A percentile compares a stretch with the other conserved stretches of the same genome.
These are phyloP conservation scores for Platismatia glauca DNA, from an alignment of 495 filamentous ascomycete genomes.

Conservation along the genomic window DNA sequence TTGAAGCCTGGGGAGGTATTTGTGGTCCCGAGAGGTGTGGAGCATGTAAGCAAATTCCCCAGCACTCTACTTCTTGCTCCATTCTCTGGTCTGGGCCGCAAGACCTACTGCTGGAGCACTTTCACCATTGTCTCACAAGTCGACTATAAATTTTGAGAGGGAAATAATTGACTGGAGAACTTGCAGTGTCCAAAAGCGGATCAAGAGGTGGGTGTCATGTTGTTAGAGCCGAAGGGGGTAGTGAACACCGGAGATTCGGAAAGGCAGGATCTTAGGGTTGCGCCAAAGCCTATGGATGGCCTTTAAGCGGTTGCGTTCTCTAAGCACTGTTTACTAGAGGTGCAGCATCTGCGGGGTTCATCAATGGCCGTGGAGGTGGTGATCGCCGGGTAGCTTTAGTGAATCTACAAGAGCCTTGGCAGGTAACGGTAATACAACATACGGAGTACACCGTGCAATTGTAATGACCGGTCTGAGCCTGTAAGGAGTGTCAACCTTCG, in stretches of 20 bases:
- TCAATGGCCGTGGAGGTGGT: not conserved
- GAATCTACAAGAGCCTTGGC: not conserved
- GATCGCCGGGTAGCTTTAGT: not conserved
- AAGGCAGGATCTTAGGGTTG: constrained; percentile 6
- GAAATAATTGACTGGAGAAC: not conserved
- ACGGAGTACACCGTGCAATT: not conserved
- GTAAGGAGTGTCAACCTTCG: not conserved
- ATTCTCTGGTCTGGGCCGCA: not conserved
- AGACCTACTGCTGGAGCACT: not conserved
- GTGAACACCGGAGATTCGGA: constrained; percentile 15
- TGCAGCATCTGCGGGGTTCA: not conserved
- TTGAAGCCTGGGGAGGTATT: constrained; percentile 19
- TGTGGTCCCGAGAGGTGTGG: constrained; percentile 19
- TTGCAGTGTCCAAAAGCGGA: constrained; percentile 16
- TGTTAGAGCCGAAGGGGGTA: constrained; percentile 19
- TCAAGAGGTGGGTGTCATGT: constrained; percentile 19
- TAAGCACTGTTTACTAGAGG: not conserved
- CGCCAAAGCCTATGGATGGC: constrained; percentile 10
- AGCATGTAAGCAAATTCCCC: constrained; percentile 10
- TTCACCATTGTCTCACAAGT: not conserved
- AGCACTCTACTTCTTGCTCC: too few species aligned
- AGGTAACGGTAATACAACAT: not conserved
- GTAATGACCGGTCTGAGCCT: not conserved
- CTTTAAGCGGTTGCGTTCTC: not conserved
- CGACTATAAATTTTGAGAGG: not conserved